Evolutionary conservation across 83 land plant genomes (phyloP).

Genomic region (Picea engelmannii): DNA sequence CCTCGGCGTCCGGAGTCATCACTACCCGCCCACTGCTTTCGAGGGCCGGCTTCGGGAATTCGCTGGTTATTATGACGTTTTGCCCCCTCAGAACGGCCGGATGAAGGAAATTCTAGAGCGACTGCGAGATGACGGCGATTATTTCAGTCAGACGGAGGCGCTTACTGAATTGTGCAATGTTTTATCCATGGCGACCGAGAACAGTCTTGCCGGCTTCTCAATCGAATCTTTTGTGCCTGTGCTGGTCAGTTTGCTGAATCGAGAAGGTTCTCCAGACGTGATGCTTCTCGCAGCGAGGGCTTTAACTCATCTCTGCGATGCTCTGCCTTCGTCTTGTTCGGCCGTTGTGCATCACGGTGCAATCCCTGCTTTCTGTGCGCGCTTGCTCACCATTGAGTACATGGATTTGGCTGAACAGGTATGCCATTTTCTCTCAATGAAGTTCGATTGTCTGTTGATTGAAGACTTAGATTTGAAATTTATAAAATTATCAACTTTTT

Average conservation of each 20-base stretch:
- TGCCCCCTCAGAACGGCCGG: too few relatives aligned
- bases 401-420: constrained; percentile 66
- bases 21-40: too few relatives aligned
- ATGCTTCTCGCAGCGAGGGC: constrained; percentile 63
- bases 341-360: constrained; percentile 56
- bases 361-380: constrained; percentile 51
- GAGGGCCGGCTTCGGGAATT: too few relatives aligned
- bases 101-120: constrained; percentile 38
- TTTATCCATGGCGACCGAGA: constrained; percentile 72
- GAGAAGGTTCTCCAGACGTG: constrained; percentile 38
- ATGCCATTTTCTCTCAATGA: not conserved
- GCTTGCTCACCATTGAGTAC: constrained; percentile 52
- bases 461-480: too few relatives aligned
- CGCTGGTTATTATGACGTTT: too few relatives aligned
- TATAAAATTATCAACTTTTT: too few relatives aligned
- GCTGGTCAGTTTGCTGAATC: constrained; percentile 34
- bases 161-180: constrained; percentile 87
- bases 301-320: constrained; percentile 52
- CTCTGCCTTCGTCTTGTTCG: constrained; percentile 38
- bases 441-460: not conserved
- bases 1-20: too few relatives aligned
- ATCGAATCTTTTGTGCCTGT: constrained; percentile 50
- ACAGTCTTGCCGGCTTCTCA: constrained; percentile 52
- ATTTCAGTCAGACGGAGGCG: constrained; percentile 38
- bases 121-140: constrained; percentile 47